Evolutionary conservation across 1,284 basidiomycete genomes (phyloP), one percentile per base, ranked within the genome.

Genomic region (Schizopora paradoxa): DNA sequence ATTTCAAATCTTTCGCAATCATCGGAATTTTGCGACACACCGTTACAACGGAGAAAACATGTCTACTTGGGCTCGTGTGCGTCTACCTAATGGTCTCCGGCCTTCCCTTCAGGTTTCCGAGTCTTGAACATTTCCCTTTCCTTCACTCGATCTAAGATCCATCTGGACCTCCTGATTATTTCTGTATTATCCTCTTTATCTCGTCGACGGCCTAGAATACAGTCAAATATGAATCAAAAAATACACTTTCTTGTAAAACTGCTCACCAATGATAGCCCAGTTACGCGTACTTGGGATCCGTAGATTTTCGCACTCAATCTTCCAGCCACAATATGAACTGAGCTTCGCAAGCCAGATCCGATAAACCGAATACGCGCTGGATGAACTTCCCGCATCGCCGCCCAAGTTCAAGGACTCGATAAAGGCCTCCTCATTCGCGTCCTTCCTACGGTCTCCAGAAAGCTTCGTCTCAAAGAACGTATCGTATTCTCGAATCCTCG

Each of bases 261-360:
- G 35, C 79, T 41, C 51, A 86, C 91, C 92, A 25, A 95, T 65
- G 37, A 96, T 76, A 1, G 86, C 88, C 91, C 93, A 96, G 58
- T 93, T 93, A 51, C 91, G 77, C 22, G 94, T 96, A 61, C 85
- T 90, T 0, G 94, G 94, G 14, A 98, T 94, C 36, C 95, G 71
- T 49, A 98, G 63, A 23, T 73, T 79, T 61, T 98, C 94, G 52
- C 82, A 80, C 61, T 97, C 93, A 6, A 91, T 73, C 44, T 77
- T 68, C 89, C 92, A 98, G 0, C 94, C 94, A 56, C 81, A 84
- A 56, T 77, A 66, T 43, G 78, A 58, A 41, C 80, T 84, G 52
- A 84, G 62, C 50, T 71, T 73, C 0, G 86, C 86, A 25, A 93
- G 65, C 88, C 88, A 94, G 48, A 89, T 80, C 19, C 90, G 70